Base-by-base conservation (phyloP, 352 stramenopile species). In the Phytophthora cactorum region DNA sequence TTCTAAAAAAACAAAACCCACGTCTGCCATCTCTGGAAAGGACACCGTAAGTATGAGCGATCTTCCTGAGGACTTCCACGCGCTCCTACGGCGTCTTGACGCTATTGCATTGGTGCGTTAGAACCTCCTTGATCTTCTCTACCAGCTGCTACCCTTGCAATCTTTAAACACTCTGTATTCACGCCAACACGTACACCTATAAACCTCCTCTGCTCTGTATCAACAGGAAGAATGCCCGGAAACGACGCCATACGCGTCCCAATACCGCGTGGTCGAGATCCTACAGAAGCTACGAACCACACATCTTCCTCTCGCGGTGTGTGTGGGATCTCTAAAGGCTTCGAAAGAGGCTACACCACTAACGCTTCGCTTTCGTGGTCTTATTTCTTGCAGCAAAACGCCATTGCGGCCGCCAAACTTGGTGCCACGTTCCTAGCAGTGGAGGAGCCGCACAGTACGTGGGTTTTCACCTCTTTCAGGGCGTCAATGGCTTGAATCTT, bases 401-500 rank as follows among this genome's bases (percentile, higher is more conserved):
- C 61, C 4, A 41, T 68, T 32, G 51, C 66, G 22, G 50, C 66
- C 14, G 70, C 70, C 4, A 81, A 79, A 54, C 66, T 89, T 4
- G 83, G 83, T 1, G 70, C 76, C 10, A 71, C 57, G 25, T 84
- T 83, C 61, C 68, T 89, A 31, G 70, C 82, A 47, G 80, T 89
- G 34, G 81, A 91, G 61, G 83, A 91, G 32, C 81, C 81, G 0
- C 80, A 90, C 61, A 77, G 83, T 91, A 74, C 63, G 72, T 68
- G 22, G 12, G 2, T 11, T 39, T 68, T 17, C 31, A 44, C 58
- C 22, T 22, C 22, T 22, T 22, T 22, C 22, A 22, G 22, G 22
- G 51, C 49, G 3, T 44, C 34, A n/a, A 2, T 12, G 17, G 11
- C 27, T 65, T 12, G 31, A 36, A 25, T 17, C 34, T 63, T 47